These are phyloP conservation scores for Arthrobotrys sphaeroides DNA, from an alignment of 2,329 filamentous ascomycete genomes.

Conservation along the genomic window DNA sequence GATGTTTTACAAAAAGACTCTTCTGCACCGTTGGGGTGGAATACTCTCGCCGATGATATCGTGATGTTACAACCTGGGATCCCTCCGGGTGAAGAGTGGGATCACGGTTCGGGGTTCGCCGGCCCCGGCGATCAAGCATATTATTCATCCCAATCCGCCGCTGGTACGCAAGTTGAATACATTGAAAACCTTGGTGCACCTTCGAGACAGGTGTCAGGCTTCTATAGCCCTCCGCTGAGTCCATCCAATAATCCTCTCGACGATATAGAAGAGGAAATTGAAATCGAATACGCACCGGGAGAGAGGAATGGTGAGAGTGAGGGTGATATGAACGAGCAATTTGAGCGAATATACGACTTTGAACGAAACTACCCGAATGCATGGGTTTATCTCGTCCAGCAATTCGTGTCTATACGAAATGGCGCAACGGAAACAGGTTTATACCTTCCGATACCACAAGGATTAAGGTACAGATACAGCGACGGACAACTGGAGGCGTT, in stretches of 20 bases:
- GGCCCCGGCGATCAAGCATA: no score
- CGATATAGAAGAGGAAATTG: background rate
- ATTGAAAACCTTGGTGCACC: background rate
- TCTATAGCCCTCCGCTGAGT: background rate
- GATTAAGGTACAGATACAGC: conserved; percentile 2
- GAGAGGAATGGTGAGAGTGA: no score
- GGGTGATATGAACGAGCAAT: background rate
- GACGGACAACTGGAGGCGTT: conserved; percentile 12
- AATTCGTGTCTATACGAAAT: background rate
- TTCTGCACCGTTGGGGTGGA: background rate
- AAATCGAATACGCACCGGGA: background rate
- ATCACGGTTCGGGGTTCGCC: no score
- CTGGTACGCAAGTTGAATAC: background rate
- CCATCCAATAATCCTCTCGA: background rate
- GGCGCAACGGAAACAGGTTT: background rate
- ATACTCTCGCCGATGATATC: background rate
- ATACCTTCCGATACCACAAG: conserved; percentile 24
- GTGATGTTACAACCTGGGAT: background rate
- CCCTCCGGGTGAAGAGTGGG: background rate
- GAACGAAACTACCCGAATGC: background rate
- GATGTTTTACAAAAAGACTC: background rate
- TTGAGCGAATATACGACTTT: conserved; percentile 21
- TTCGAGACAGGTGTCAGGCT: background rate
- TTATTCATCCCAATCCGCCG: background rate
- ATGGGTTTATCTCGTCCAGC: background rate